Evolutionary conservation across 768 basidiomycete genomes (phyloP).

Genomic region (Rhizopogon vesiculosus): DNA sequence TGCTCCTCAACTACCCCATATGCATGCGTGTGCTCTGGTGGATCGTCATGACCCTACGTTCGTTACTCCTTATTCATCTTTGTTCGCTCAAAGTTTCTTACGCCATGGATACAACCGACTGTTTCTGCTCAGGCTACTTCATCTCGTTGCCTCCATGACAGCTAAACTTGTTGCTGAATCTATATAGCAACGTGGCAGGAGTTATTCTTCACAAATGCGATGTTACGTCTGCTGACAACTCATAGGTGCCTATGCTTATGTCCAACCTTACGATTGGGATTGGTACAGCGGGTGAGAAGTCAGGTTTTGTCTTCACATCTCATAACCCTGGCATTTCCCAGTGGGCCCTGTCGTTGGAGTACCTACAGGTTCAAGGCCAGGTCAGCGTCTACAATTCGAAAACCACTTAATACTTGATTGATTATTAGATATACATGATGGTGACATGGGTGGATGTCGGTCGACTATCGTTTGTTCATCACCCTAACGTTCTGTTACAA

Average conservation of each 20-base stretch:
- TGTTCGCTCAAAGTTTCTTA: slow-evolving; percentile 45
- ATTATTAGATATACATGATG: slow-evolving; percentile 43
- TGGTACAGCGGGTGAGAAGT: slow-evolving; percentile 50
- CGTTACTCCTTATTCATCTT: slow-evolving; percentile 32
- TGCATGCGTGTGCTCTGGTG: slow-evolving; percentile 55
- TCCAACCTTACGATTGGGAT: slow-evolving; percentile 69
- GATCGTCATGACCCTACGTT: slow-evolving; percentile 52
- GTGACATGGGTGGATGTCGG: slow-evolving; percentile 53
- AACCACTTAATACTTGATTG: slow-evolving; percentile 2
- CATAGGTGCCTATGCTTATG: slow-evolving; percentile 70
- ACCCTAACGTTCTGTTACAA: too few relatives aligned
- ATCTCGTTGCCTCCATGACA: slow-evolving; percentile 55
- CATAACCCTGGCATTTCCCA: slow-evolving; percentile 17
- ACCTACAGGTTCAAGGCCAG: slow-evolving; percentile 26
- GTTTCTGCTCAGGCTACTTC: slow-evolving; percentile 44
- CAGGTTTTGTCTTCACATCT: background rate
- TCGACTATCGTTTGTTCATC: slow-evolving; percentile 31
- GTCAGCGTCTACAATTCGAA: slow-evolving; percentile 22
- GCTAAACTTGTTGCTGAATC: slow-evolving; percentile 64
- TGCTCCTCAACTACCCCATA: slow-evolving; percentile 28
- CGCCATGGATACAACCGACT: slow-evolving; percentile 29
- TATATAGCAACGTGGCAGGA: slow-evolving; percentile 42
- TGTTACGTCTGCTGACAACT: background rate
- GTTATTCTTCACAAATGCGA: slow-evolving; percentile 15
- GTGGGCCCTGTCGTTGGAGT: slow-evolving; percentile 71